These are phyloP conservation scores for Diaporthe batatas DNA, from an alignment of 2,329 filamentous ascomycete genomes.

Conservation along the genomic window DNA sequence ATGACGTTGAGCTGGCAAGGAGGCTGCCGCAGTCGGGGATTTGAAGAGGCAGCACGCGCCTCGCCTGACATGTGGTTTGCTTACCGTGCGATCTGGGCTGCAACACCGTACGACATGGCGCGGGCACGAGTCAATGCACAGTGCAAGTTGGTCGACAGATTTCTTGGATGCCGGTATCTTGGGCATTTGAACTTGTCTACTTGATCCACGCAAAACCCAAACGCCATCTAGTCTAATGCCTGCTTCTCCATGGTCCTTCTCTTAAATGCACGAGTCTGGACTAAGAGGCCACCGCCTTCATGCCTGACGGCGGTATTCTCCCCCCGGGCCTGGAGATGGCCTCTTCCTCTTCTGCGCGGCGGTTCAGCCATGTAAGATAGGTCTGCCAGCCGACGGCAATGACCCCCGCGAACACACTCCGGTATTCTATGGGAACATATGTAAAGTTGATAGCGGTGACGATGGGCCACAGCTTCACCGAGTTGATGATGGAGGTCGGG, in stretches of 20 bases:
- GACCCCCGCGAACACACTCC: constrained; percentile 82
- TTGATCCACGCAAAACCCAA: constrained; percentile 9
- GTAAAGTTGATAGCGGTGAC: constrained; percentile 90
- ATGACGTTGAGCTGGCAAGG: constrained; percentile 4
- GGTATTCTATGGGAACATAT: constrained; percentile 83
- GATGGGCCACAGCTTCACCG: constrained; percentile 88
- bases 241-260: not conserved
- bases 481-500: constrained; percentile 81
- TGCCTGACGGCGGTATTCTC: constrained; percentile 31
- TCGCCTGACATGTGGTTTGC: constrained; percentile 33
- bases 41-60: constrained; percentile 28
- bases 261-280: not conserved
- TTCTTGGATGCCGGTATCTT: not conserved
- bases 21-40: constrained; percentile 18
- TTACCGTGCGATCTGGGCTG: not conserved
- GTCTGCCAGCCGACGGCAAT: constrained; percentile 94
- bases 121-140: constrained; percentile 13
- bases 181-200: not conserved
- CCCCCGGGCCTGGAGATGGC: constrained; percentile 42
- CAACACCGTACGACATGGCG: constrained; percentile 25
- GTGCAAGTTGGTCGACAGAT: not conserved
- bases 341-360: constrained; percentile 74
- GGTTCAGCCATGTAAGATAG: constrained; percentile 86
- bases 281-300: constrained; percentile 27
- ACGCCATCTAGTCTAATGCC: constrained; percentile 35